A percentile compares a stretch with the other conserved stretches of the same genome.
Evolutionary conservation across 176 grass and related monocot genomes (phyloP).

Genomic region (Saccharum officinarum): DNA sequence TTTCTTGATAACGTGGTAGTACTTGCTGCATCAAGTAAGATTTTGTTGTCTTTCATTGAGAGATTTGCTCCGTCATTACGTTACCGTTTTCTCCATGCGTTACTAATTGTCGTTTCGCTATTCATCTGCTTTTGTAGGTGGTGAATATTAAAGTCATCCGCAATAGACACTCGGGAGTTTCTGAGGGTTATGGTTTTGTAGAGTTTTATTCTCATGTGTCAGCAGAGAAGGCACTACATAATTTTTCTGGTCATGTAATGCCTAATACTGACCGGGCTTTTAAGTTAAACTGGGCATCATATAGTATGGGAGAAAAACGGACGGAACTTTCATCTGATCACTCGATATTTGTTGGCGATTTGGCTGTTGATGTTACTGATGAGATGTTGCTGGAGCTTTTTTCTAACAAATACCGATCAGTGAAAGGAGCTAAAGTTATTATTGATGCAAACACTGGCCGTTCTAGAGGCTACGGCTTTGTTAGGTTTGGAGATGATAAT

Average conservation of each 20-base stretch:
- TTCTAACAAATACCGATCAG: conserved; percentile 65
- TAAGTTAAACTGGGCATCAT: conserved; percentile 76
- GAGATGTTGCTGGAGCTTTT: conserved; percentile 56
- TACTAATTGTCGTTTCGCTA: conserved; percentile 27
- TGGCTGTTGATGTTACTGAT: conserved; percentile 69
- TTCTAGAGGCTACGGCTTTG: conserved; percentile 68
- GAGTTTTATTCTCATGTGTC: conserved; percentile 58
- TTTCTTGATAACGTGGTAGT: background rate
- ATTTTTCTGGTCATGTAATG: conserved; percentile 70
- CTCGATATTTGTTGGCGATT: conserved; percentile 76
- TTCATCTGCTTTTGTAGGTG: conserved; percentile 54
- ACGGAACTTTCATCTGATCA: conserved; percentile 60
- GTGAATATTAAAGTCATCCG: conserved; percentile 68
- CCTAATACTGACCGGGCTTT: conserved; percentile 66
- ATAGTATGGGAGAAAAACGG: conserved; percentile 68
- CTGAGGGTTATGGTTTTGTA: conserved; percentile 71
- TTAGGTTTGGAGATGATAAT: conserved; percentile 70
- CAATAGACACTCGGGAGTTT: conserved; percentile 63
- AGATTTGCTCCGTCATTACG: background rate
- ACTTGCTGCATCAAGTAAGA: background rate
- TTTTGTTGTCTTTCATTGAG: background rate
- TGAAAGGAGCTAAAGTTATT: conserved; percentile 76
- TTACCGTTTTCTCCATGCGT: background rate
- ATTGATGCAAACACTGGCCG: conserved; percentile 69
- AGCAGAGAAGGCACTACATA: conserved; percentile 64